These are phyloP conservation scores for Penicillium cataractarum DNA, from an alignment of 495 filamentous ascomycete genomes.

Conservation along the genomic window DNA sequence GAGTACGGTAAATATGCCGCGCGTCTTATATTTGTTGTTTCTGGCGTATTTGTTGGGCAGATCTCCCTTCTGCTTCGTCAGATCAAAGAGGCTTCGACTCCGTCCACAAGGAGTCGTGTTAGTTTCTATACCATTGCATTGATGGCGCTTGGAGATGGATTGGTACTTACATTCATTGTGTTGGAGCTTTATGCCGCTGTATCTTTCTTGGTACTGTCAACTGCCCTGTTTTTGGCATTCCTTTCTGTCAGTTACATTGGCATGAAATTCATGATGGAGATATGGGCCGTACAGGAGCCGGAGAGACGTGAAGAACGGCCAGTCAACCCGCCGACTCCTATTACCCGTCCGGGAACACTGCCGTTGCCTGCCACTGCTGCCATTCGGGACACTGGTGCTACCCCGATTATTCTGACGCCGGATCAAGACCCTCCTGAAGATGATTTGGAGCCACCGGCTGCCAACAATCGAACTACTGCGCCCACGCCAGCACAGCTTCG, in stretches of 20 bases:
- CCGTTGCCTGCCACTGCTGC: slow-evolving; percentile 66
- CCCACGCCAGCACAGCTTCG: slow-evolving; percentile 44
- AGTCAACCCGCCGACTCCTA: slow-evolving; percentile 28
- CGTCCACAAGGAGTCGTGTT: slow-evolving; percentile 88
- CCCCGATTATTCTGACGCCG: slow-evolving; percentile 78
- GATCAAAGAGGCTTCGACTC: slow-evolving; percentile 89
- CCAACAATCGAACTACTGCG: slow-evolving; percentile 28
- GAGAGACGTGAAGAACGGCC: slow-evolving; percentile 65
- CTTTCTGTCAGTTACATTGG: slow-evolving; percentile 73
- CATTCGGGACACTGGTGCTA: slow-evolving; percentile 50
- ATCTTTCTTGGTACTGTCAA: slow-evolving; percentile 69
- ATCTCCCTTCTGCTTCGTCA: slow-evolving; percentile 77
- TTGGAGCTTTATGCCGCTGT: slow-evolving; percentile 64
- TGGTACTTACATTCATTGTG: slow-evolving; percentile 66
- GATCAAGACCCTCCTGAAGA: slow-evolving; percentile 71
- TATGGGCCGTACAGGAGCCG: slow-evolving; percentile 84
- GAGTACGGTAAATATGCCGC: slow-evolving; percentile 67
- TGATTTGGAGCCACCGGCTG: slow-evolving; percentile 34
- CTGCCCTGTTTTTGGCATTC: slow-evolving; percentile 71
- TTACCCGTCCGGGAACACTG: slow-evolving; percentile 49
- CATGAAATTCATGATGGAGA: slow-evolving; percentile 84
- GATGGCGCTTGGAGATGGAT: slow-evolving; percentile 85
- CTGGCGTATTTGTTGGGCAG: slow-evolving; percentile 66
- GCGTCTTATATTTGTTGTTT: slow-evolving; percentile 68
- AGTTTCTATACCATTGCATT: slow-evolving; percentile 86